Conservation (phyloP, 192 early-diverging fungal species). For the Cladochytrium replicatum region DNA sequence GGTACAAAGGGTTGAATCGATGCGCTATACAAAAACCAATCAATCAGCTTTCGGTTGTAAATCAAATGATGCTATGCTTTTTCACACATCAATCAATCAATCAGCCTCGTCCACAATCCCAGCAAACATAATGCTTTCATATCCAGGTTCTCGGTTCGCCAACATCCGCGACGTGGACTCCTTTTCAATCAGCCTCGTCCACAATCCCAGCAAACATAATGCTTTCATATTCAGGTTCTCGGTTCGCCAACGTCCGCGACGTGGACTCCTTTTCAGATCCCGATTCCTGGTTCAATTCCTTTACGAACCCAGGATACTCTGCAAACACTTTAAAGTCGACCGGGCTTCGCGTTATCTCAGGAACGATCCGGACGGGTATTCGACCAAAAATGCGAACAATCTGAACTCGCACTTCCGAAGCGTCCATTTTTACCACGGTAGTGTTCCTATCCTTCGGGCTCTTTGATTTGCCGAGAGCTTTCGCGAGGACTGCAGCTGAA, state of each 20-base stretch:
- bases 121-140: slow-evolving; percentile 9
- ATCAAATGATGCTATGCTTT: too few relatives aligned
- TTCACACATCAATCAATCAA: too few relatives aligned
- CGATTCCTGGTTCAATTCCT: slow-evolving; percentile 3
- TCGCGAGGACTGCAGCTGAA: background rate
- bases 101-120: slow-evolving; percentile 25
- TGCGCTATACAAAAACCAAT: too few relatives aligned
- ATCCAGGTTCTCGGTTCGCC: background rate
- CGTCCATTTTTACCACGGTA: slow-evolving; percentile 10
- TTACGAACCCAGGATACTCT: slow-evolving; percentile 10
- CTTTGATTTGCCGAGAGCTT: background rate
- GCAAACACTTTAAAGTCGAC: slow-evolving; percentile 31
- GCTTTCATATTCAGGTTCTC: background rate
- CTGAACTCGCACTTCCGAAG: slow-evolving; percentile 14
- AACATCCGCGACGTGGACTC: too few relatives aligned
- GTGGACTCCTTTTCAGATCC: too few relatives aligned
- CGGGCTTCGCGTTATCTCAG: slow-evolving; percentile 25
- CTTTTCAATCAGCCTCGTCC: slow-evolving; percentile 23
- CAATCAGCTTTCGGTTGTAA: too few relatives aligned
- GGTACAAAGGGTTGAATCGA: too few relatives aligned
- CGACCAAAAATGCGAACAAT: slow-evolving; percentile 29
- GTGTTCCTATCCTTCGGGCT: background rate
- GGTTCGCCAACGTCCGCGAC: background rate
- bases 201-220: slow-evolving; percentile 22
- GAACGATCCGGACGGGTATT: slow-evolving; percentile 26